A percentile compares a stretch with the other conserved stretches of the same genome.
Evolutionary conservation across 345 rosid species (phyloP).

Genomic region (Ceriops zippeliana): DNA sequence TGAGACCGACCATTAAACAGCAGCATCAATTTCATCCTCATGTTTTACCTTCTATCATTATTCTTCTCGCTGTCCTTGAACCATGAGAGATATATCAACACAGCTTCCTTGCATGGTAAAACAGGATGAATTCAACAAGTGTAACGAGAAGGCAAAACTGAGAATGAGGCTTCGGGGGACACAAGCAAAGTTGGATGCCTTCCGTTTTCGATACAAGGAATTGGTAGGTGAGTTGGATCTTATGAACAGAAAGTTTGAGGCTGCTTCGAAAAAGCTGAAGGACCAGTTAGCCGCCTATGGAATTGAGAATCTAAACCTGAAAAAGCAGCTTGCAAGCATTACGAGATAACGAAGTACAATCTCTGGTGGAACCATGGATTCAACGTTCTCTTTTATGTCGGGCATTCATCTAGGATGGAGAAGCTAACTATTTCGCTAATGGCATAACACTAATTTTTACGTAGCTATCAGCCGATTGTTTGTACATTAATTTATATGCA

Average conservation of each 20-base stretch:
- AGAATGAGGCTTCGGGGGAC: constrained; percentile 67
- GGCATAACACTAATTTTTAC: too few species aligned
- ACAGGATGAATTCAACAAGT: neutral
- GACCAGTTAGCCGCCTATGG: constrained; percentile 50
- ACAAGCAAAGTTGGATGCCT: constrained; percentile 64
- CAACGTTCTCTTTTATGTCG: too few species aligned
- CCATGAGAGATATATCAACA: too few species aligned
- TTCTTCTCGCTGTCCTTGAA: neutral
- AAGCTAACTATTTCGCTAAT: too few species aligned
- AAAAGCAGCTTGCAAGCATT: constrained; percentile 61
- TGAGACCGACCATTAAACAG: too few species aligned
- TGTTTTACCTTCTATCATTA: neutral
- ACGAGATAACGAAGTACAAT: constrained; percentile 10
- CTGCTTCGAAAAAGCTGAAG: constrained; percentile 64
- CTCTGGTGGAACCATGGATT: too few species aligned
- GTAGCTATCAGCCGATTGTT: too few species aligned
- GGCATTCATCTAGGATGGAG: too few species aligned
- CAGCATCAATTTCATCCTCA: too few species aligned
- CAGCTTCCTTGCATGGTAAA: constrained; percentile 40
- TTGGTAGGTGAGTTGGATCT: constrained; percentile 41
- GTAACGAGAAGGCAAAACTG: constrained; percentile 58
- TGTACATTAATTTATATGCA: too few species aligned
- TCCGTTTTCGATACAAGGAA: constrained; percentile 42
- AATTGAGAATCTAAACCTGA: constrained; percentile 55
- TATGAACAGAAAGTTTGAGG: constrained; percentile 61